Conservation (phyloP, 2,329 filamentous ascomycete genomes). For the Ophiocordyceps camponoti-saundersi region DNA sequence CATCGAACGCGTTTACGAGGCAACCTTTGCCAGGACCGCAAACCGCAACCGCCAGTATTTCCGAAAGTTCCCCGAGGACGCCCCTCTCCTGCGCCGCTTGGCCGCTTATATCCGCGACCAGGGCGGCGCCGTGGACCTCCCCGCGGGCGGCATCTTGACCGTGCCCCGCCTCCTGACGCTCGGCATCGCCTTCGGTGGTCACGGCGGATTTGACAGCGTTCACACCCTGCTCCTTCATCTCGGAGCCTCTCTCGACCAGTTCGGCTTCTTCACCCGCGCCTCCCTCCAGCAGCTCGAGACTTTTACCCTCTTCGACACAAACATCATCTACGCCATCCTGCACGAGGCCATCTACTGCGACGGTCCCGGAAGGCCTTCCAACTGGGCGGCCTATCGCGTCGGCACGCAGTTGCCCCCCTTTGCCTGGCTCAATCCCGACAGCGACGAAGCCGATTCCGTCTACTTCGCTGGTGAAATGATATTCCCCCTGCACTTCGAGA, state of each 20-base stretch:
- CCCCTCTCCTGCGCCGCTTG: slow-evolving; percentile 48
- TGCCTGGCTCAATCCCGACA: slow-evolving; percentile 28
- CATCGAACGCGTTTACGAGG: slow-evolving; percentile 59
- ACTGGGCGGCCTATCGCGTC: slow-evolving; percentile 60
- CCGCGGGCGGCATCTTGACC: slow-evolving; percentile 57
- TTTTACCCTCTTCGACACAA: slow-evolving; percentile 52
- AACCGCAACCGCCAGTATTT: slow-evolving; percentile 69
- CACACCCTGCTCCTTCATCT: slow-evolving; percentile 58
- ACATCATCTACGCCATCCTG: slow-evolving; percentile 69
- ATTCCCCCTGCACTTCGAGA: slow-evolving; percentile 70
- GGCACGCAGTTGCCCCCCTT: slow-evolving; percentile 30
- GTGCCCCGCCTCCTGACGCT: slow-evolving; percentile 59
- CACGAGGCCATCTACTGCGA: slow-evolving; percentile 83
- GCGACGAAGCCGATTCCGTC: slow-evolving; percentile 28
- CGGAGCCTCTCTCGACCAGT: slow-evolving; percentile 55
- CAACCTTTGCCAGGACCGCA: slow-evolving; percentile 51
- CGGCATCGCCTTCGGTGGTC: slow-evolving; percentile 61
- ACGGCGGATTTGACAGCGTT: slow-evolving; percentile 60
- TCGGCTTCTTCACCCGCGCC: slow-evolving; percentile 57
- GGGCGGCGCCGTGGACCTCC: slow-evolving; percentile 39
- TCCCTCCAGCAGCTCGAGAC: slow-evolving; percentile 54
- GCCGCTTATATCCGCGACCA: slow-evolving; percentile 43
- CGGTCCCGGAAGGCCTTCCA: slow-evolving; percentile 40
- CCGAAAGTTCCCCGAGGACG: slow-evolving; percentile 68
- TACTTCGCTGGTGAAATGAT: slow-evolving; percentile 91